Conservation (phyloP, 2,329 filamentous ascomycete genomes). For the Fonsecaea pedrosoi region DNA sequence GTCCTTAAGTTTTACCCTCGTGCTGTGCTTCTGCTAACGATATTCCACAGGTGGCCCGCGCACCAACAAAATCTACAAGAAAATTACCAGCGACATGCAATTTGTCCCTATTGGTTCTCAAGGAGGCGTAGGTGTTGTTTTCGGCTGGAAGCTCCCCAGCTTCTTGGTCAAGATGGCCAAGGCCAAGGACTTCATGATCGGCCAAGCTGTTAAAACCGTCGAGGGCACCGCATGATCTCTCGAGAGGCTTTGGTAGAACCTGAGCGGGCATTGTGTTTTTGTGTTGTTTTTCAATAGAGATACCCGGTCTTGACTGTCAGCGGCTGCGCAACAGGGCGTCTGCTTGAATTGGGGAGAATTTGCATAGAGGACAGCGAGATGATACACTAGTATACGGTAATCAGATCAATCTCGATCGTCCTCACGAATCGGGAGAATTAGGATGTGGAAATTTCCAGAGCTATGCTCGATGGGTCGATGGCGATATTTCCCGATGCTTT, state of each 20-base stretch:
- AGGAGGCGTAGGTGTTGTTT: slow-evolving; percentile 48
- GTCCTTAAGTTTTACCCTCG: background rate
- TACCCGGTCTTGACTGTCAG: slow-evolving; percentile 29
- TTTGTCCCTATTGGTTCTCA: slow-evolving; percentile 49
- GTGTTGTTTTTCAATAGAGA: slow-evolving; percentile 28
- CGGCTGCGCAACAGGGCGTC: slow-evolving; percentile 12
- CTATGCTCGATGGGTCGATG: background rate
- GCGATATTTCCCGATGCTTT: slow-evolving; percentile 19
- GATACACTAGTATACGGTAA: background rate
- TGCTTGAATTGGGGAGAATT: slow-evolving; percentile 10
- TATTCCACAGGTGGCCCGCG: slow-evolving; percentile 36
- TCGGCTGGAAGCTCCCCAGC: slow-evolving; percentile 49
- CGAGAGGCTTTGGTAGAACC: slow-evolving; percentile 2
- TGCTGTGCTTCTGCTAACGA: background rate
- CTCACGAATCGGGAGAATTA: slow-evolving; percentile 13
- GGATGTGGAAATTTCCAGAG: background rate
- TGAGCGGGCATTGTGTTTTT: slow-evolving; percentile 11
- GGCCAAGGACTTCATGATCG: slow-evolving; percentile 47
- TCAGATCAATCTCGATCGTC: background rate
- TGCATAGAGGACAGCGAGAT: slow-evolving; percentile 11
- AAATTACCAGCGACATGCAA: slow-evolving; percentile 44
- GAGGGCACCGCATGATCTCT: slow-evolving; percentile 37
- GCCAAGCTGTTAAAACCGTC: slow-evolving; percentile 39
- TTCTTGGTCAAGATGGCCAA: slow-evolving; percentile 49
- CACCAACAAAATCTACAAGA: slow-evolving; percentile 45